Conservation (phyloP, 2,329 filamentous ascomycete genomes). For the Aspergillus luchuensis region DNA sequence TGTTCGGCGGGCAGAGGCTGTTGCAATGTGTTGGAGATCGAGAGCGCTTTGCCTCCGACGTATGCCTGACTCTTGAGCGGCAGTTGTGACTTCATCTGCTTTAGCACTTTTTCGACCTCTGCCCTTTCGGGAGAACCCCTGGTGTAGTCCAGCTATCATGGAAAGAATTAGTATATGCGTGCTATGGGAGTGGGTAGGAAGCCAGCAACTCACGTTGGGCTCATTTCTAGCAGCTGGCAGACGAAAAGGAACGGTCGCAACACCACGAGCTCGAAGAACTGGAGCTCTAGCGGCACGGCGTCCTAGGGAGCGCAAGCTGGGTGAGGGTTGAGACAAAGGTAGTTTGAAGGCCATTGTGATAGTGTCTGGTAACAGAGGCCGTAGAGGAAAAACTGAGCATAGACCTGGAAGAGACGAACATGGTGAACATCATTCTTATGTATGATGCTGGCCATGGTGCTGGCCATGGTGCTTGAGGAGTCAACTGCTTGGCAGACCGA, state of each 20-base stretch:
- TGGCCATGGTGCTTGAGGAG: not conserved
- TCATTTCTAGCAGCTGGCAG: constrained; percentile 37
- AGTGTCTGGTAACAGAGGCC: not conserved
- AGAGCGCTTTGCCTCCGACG: constrained; percentile 33
- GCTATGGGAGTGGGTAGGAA: not conserved
- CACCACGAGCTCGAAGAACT: constrained; percentile 21
- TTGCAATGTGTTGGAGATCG: constrained; percentile 25
- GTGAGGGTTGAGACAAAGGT: not conserved
- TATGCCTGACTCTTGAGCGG: constrained; percentile 35
- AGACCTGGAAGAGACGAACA: not conserved
- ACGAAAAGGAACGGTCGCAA: constrained; percentile 33
- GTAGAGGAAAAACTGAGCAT: not conserved
- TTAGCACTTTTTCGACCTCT: constrained; percentile 35
- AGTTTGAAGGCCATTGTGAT: constrained; percentile 10
- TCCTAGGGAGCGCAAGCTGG: constrained; percentile 10
- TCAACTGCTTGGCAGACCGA: not conserved
- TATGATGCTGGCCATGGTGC: not conserved
- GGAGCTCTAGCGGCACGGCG: constrained; percentile 12
- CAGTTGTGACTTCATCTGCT: constrained; percentile 34
- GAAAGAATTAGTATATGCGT: not conserved
- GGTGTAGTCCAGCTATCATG: constrained; percentile 28
- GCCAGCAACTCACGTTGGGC: constrained; percentile 36
- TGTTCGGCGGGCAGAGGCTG: constrained; percentile 36
- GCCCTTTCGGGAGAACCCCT: constrained; percentile 37
- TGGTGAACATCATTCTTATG: not conserved